Conservation (phyloP, 192 early-diverging fungal species). For the Phycomyces nitens region DNA sequence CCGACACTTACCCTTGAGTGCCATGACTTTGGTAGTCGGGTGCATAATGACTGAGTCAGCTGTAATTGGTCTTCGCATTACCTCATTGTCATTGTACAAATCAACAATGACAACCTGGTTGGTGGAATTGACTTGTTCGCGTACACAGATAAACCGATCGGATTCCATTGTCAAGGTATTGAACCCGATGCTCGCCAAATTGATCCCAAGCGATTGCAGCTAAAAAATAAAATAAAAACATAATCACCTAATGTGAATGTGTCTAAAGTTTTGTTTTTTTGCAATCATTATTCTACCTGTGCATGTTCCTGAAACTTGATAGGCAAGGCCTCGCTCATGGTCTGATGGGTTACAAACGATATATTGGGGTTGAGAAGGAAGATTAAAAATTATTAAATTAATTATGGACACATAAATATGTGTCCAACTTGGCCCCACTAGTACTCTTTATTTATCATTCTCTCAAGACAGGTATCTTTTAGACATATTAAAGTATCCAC, state of each 20-base stretch:
- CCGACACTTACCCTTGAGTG: slow-evolving; percentile 75
- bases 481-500: too few species aligned
- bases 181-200: slow-evolving; percentile 90
- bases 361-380: too few species aligned
- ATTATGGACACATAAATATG: too few species aligned
- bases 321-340: slow-evolving; percentile 78
- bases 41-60: slow-evolving; percentile 99
- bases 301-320: slow-evolving; percentile 96
- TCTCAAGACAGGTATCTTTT: too few species aligned
- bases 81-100: slow-evolving; percentile 77
- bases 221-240: slow-evolving; percentile 31
- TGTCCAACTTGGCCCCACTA: too few species aligned
- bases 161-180: slow-evolving; percentile 97
- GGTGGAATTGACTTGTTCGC: slow-evolving; percentile 81
- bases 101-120: slow-evolving; percentile 96
- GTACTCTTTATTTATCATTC: too few species aligned
- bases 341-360: too few species aligned
- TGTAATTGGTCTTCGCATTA: slow-evolving; percentile 88
- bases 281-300: slow-evolving; percentile 61
- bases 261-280: neutral
- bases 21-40: slow-evolving; percentile 88
- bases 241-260: neutral
- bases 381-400: too few species aligned
- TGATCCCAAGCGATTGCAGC: slow-evolving; percentile 89
- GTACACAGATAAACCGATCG: slow-evolving; percentile 96